phyloP scores from a whole-genome alignment of 352 stramenopile species.

The Pythium pectinolyticum region DNA sequence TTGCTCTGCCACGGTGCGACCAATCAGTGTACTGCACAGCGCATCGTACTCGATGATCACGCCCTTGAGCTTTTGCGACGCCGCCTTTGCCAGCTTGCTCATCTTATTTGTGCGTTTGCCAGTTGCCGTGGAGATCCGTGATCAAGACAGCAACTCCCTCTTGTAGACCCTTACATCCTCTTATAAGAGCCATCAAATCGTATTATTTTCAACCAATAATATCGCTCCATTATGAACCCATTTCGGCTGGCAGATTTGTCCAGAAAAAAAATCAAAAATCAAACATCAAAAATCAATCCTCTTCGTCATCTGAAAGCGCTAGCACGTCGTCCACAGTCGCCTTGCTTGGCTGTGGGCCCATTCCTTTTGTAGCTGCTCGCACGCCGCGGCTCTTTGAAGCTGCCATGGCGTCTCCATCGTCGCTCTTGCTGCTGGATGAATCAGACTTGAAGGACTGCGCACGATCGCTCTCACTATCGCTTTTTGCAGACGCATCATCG shows the following conservation, averaged over 20 bases:
- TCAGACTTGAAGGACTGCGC: slow-evolving; percentile 11
- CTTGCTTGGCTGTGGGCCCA: background rate
- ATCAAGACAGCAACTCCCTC: slow-evolving; percentile 8
- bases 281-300: slow-evolving; percentile 21
- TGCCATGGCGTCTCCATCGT: slow-evolving; percentile 2
- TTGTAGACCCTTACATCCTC: background rate
- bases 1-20: slow-evolving; percentile 34
- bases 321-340: slow-evolving; percentile 16
- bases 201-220: slow-evolving; percentile 1
- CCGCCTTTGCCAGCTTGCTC: slow-evolving; percentile 63
- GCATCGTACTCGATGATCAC: slow-evolving; percentile 80
- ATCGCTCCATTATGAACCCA: background rate
- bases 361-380: slow-evolving; percentile 6
- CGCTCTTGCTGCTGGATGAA: background rate
- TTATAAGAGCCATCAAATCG: background rate
- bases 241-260: no score
- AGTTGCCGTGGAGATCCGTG: slow-evolving; percentile 3
- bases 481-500: slow-evolving; percentile 1
- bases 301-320: slow-evolving; percentile 28
- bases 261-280: no score
- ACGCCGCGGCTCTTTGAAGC: slow-evolving; percentile 2
- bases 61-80: slow-evolving; percentile 68
- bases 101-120: no score
- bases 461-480: slow-evolving; percentile 17
- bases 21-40: slow-evolving; percentile 68